Evolutionary conservation across 73 alveolate genomes (phyloP).

Genomic region (Paramecium sexaurelia): DNA sequence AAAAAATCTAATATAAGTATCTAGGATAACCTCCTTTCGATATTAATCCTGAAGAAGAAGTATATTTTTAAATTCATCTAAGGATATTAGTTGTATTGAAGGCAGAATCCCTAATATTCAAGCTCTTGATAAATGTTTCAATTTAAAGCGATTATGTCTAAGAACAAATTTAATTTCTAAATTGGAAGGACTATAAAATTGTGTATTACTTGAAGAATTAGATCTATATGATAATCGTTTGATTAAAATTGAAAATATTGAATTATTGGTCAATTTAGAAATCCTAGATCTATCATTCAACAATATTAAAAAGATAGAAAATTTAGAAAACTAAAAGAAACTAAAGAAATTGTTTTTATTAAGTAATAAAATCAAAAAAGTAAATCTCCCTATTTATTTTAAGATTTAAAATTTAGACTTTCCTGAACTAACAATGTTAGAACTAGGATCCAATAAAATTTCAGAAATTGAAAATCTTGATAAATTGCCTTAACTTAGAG

Average conservation of each 20-base stretch:
- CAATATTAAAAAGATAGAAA: conserved; percentile 83
- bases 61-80: neutral
- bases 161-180: conserved; percentile 91
- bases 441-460: conserved; percentile 94
- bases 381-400: neutral
- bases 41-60: conserved; percentile 8
- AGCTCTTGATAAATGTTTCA: conserved; percentile 63
- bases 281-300: conserved; percentile 93
- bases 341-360: conserved; percentile 89
- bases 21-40: neutral
- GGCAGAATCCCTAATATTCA: conserved; percentile 76
- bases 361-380: conserved; percentile 86
- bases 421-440: conserved; percentile 86
- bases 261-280: conserved; percentile 49
- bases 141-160: conserved; percentile 81
- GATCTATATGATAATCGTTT: conserved; percentile 96
- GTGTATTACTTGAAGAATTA: conserved; percentile 82
- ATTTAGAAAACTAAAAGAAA: conserved; percentile 76
- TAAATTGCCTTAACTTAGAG: conserved; percentile 81
- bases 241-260: conserved; percentile 86
- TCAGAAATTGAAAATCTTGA: conserved; percentile 85
- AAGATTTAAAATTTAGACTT: conserved; percentile 84
- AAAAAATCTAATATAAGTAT: conserved; percentile 11
- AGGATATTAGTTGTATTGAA: conserved; percentile 76
- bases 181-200: conserved; percentile 89